Conservation (phyloP, 768 basidiomycete species). For the Panellus pusillus region DNA sequence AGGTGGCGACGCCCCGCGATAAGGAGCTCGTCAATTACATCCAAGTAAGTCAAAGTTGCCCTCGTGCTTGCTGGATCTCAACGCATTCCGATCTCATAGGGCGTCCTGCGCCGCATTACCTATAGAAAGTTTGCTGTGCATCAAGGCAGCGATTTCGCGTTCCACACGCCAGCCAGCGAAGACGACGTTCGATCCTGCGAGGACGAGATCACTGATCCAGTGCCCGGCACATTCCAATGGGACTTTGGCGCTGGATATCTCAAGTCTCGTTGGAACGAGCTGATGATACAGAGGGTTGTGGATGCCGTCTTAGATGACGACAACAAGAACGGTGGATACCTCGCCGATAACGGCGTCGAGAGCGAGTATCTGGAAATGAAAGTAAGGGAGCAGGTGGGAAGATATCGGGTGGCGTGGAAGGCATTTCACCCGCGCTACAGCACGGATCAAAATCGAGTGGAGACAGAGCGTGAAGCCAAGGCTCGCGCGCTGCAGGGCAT, state of each 20-base stretch:
- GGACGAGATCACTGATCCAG: background rate
- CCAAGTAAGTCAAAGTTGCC: background rate
- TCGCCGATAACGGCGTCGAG: background rate
- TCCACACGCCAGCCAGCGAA: slow-evolving; percentile 8
- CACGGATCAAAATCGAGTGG: slow-evolving; percentile 4
- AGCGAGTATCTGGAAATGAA: slow-evolving; percentile 9
- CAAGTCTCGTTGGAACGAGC: slow-evolving; percentile 14
- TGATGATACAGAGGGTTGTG: slow-evolving; percentile 9
- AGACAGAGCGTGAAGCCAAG: slow-evolving; percentile 10
- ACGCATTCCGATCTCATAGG: slow-evolving; percentile 5
- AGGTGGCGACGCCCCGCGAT: background rate
- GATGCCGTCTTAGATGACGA: slow-evolving; percentile 6
- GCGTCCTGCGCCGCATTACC: slow-evolving; percentile 1
- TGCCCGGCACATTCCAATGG: slow-evolving; percentile 9
- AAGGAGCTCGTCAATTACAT: background rate
- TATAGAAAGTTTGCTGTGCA: slow-evolving; percentile 9
- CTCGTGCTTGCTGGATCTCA: background rate
- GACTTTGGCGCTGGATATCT: slow-evolving; percentile 13
- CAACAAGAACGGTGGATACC: no score
- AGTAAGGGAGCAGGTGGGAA: slow-evolving; percentile 7
- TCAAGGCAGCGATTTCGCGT: slow-evolving; percentile 10
- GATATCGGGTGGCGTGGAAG: slow-evolving; percentile 7
- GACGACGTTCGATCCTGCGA: slow-evolving; percentile 5
- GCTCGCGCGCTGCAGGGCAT: slow-evolving; percentile 1
- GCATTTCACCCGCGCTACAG: slow-evolving; percentile 14